Base-by-base conservation (phyloP, 768 basidiomycete genomes). In the Leccinellum albellum region DNA sequence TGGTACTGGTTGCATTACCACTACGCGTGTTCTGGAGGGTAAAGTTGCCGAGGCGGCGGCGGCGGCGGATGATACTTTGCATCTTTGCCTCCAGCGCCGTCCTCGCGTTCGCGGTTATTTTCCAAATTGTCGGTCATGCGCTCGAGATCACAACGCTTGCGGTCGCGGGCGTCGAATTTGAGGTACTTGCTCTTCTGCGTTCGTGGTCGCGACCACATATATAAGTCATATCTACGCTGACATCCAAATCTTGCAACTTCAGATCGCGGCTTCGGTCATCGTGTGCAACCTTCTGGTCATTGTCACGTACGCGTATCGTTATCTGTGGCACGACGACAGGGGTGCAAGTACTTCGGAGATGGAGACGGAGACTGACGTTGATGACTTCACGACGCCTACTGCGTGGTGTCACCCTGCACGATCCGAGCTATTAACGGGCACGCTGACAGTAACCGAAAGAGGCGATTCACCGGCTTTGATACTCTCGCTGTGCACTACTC, bases 11-110 rank as follows among this genome's bases (percentile, higher is more conserved):
- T 20, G 59, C 8, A 10, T n/a, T 64, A 10, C 63, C 63, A 2
- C 21, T 66, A 26, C 21, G 57, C 2, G 15, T 65, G 49, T 58
- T 66, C 13, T 63, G 61, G 64, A 52, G 35, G 35, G 54, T 66
- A 35, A 65, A 47, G 26, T 50, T 66, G 5, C 61, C 61, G 0
- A 40, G 9, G 4, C 46, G 46, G 47, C 61, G 59, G 47, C 61
- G 59, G 17, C 53, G 61, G 14, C 52, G 59, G n/a, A 65, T 65
- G 65, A 63, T 66, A 23, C 56, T 65, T 20, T 50, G 51, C 5
- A 55, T 57, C 32, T 65, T 65, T 35, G 31, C 61, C 2, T 65
- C 64, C 13, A 62, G 64, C 26, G 12, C 57, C 23, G n/a, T 61
- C n/a, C 49, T 66, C 4, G 48, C 59, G 26, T 31, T 66, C 13